Conservation (phyloP, 1,284 basidiomycete species). For the Cerioporus squamosus region DNA sequence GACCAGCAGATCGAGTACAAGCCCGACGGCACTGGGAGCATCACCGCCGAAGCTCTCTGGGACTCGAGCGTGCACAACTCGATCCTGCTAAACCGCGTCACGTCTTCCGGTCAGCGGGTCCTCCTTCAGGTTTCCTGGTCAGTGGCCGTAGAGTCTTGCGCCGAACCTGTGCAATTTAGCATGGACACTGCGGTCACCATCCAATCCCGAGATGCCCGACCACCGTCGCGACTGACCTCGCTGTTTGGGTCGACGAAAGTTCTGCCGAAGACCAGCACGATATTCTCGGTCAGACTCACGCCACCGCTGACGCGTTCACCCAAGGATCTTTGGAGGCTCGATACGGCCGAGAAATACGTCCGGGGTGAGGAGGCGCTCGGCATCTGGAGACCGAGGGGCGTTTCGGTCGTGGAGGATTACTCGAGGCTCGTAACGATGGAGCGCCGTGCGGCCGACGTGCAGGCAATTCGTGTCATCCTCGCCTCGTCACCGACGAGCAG, state of each 20-base stretch:
- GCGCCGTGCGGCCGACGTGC: constrained; percentile 83
- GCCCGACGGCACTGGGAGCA: constrained; percentile 79
- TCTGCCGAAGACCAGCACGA: constrained; percentile 74
- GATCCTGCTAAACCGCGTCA: constrained; percentile 86
- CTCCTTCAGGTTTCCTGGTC: constrained; percentile 80
- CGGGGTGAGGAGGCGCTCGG: constrained; percentile 86
- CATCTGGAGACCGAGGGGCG: constrained; percentile 85
- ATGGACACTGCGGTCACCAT: constrained; percentile 91
- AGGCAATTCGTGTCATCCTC: constrained; percentile 83
- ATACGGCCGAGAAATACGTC: constrained; percentile 94
- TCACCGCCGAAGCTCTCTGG: constrained; percentile 83
- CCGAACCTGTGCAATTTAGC: constrained; percentile 82
- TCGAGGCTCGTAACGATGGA: constrained; percentile 71
- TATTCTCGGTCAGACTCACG: constrained; percentile 82
- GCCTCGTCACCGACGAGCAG: constrained; percentile 52
- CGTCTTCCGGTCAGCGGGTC: constrained; percentile 78
- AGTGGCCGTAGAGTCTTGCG: constrained; percentile 83
- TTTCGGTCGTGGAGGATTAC: constrained; percentile 89
- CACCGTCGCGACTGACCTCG: constrained; percentile 76
- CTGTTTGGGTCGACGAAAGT: constrained; percentile 81
- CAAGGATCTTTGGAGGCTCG: constrained; percentile 91
- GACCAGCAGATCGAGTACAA: constrained; percentile 76
- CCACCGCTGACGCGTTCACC: constrained; percentile 88
- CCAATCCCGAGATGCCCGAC: constrained; percentile 83
- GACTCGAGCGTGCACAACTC: constrained; percentile 94